Base-by-base conservation (phyloP, 352 stramenopile species). In the Blastocystis hominis region DNA sequence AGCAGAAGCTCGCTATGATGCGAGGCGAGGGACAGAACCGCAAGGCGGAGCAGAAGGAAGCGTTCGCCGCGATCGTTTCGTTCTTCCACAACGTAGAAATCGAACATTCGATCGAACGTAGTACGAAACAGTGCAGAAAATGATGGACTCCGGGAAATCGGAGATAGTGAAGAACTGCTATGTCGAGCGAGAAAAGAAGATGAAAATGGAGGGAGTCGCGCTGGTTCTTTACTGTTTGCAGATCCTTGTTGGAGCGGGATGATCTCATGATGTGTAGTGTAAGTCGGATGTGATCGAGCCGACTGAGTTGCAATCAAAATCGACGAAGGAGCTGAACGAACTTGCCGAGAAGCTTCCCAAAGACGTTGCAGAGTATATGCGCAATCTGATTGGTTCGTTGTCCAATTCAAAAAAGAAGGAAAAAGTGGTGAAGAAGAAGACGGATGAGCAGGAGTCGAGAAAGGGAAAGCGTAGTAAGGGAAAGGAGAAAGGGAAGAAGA, bases 61-160 rank as follows among this genome's bases (percentile, higher is more conserved):
- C 44, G 17, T 61, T 46, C 3, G 69, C 20, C 46, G 34, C 40
- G 1, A 10, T 80, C 5, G 3, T 80, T 5, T 40, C 61, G 10
- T 80, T 30, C 6, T 61, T 46, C 20, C 69, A 80, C 54, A n/a
- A 77, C 54, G 66, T 77, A 53, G 3, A 47, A 38, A 40, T 77
- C 38, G 2, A 1, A 55, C 36, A 4, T 20, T 34, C 5, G 40
- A 15, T 77, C 20, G 54, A 4, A 10, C 20, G n/a, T 50, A 61
- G 69, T 80, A 64, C 69, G 69, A 80, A 42, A 64, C 69, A 30
- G 46, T 80, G 20, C 44, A 42, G 69, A 61, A 64, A 40, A 10
- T 80, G 5, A 6, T 61, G 3, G 36, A 61, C 3, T 40, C 50
- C 20, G 54, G 9, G 1, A 24, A 62, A n/a, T 47, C 69, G n/a